These are phyloP conservation scores for Oenanthe sinensis DNA, from an alignment of 129 eudicot species.

Conservation along the genomic window DNA sequence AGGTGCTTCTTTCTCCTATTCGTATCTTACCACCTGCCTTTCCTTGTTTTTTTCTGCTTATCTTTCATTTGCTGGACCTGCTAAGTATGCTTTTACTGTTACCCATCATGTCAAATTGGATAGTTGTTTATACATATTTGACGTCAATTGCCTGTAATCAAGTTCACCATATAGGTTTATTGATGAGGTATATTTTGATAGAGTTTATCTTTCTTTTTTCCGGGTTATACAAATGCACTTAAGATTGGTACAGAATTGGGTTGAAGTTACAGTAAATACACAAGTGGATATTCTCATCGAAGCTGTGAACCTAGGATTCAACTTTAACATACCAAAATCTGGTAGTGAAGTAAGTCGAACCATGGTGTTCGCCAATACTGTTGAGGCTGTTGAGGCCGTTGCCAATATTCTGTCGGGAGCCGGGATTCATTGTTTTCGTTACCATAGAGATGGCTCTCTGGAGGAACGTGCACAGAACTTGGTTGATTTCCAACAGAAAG, in stretches of 20 bases:
- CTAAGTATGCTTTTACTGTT: neutral
- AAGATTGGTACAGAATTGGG: slow-evolving; percentile 89
- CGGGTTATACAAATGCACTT: neutral
- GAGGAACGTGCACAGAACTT: slow-evolving; percentile 70
- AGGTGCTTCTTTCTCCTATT: slow-evolving; percentile 34
- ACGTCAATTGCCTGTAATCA: neutral
- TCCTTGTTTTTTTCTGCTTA: neutral
- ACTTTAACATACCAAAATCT: slow-evolving; percentile 12
- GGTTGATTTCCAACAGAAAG: slow-evolving; percentile 55
- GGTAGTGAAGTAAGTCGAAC: slow-evolving; percentile 40
- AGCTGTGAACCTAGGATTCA: slow-evolving; percentile 43
- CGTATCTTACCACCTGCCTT: neutral
- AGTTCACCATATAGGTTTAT: neutral
- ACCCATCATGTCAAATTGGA: neutral
- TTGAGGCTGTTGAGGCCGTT: slow-evolving; percentile 90
- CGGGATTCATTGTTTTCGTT: slow-evolving; percentile 58
- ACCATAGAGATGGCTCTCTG: slow-evolving; percentile 66
- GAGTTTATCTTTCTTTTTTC: neutral
- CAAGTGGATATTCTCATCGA: slow-evolving; percentile 78
- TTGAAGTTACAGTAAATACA: slow-evolving; percentile 70
- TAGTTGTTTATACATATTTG: neutral
- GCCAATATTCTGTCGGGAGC: slow-evolving; percentile 55
- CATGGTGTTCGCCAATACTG: slow-evolving; percentile 95
- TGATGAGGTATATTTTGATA: neutral
- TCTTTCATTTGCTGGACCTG: too few species aligned